phyloP scores from a whole-genome alignment of 2,329 filamentous ascomycete species.

The Alternaria incomplexa region DNA sequence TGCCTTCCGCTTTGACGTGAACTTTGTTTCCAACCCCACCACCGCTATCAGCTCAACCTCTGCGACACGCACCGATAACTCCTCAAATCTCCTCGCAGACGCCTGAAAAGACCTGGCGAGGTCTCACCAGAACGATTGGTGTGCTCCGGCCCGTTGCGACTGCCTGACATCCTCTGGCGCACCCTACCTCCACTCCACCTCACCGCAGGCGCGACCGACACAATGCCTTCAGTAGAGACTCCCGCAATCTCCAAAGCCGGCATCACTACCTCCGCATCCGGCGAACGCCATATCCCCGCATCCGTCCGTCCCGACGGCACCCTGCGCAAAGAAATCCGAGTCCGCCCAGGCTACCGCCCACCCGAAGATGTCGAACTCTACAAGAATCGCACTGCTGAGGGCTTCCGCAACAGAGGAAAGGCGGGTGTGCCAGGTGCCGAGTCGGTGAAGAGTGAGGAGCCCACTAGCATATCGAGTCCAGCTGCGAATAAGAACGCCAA shows the following conservation, averaged over 20 bases:
- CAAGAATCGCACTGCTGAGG: conserved; percentile 88
- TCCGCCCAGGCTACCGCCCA: conserved; percentile 90
- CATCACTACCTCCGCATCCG: conserved; percentile 75
- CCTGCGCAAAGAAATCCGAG: conserved; percentile 91
- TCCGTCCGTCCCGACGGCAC: conserved; percentile 87
- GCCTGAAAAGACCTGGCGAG: background rate
- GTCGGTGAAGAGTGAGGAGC: conserved; percentile 51
- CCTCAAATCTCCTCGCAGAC: background rate
- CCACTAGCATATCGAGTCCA: conserved; percentile 58
- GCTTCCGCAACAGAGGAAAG: conserved; percentile 77
- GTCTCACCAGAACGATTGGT: background rate
- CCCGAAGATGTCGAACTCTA: conserved; percentile 96
- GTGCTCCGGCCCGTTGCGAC: background rate
- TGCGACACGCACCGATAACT: background rate
- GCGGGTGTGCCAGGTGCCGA: conserved; percentile 77
- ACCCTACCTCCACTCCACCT: background rate
- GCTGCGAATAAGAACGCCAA: conserved; percentile 86
- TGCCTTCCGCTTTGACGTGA: conserved; percentile 12
- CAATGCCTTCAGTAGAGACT: conserved; percentile 42
- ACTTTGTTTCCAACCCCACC: conserved; percentile 16
- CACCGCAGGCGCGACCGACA: conserved; percentile 6
- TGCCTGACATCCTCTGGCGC: conserved; percentile 1
- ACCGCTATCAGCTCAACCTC: background rate
- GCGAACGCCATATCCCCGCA: conserved; percentile 86
- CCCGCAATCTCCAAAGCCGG: conserved; percentile 51